Evolutionary conservation across 1,284 basidiomycete genomes (phyloP).

Genomic region (Xerocomus minutiporus): DNA sequence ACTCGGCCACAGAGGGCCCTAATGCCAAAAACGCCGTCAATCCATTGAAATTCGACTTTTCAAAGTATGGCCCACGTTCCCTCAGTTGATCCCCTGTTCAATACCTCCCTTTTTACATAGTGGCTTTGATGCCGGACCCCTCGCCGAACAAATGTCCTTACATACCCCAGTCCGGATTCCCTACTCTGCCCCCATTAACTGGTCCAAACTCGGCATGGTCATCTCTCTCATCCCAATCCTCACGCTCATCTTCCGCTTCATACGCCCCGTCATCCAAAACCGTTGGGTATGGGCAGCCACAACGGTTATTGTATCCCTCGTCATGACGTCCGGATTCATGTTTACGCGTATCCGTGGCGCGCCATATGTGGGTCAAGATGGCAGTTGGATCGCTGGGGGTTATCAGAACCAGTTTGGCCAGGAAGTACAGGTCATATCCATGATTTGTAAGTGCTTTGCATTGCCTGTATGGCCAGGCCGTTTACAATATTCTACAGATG

Average conservation of each 20-base stretch:
- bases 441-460: conserved; percentile 64
- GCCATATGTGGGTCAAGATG: conserved; percentile 65
- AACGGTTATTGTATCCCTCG: conserved; percentile 62
- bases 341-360: conserved; percentile 89
- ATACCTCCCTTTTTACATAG: conserved; percentile 39
- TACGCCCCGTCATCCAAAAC: conserved; percentile 67
- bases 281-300: conserved; percentile 77
- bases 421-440: conserved; percentile 85
- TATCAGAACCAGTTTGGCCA: conserved; percentile 91
- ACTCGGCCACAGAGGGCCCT: conserved; percentile 69
- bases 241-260: conserved; percentile 52
- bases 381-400: conserved; percentile 82
- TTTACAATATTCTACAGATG: conserved; percentile 53
- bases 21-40: conserved; percentile 50
- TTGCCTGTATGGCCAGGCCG: neutral
- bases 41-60: conserved; percentile 76
- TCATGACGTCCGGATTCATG: conserved; percentile 94
- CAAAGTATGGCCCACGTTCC: conserved; percentile 44
- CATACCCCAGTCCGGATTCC: conserved; percentile 73
- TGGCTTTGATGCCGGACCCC: conserved; percentile 71
- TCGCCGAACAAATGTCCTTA: conserved; percentile 71
- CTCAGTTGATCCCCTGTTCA: conserved; percentile 8
- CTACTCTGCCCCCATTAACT: conserved; percentile 70
- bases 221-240: conserved; percentile 41
- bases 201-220: conserved; percentile 49